These are phyloP conservation scores for Eucalyptus sideroxylon DNA, from an alignment of 345 rosid genomes.

Conservation along the genomic window DNA sequence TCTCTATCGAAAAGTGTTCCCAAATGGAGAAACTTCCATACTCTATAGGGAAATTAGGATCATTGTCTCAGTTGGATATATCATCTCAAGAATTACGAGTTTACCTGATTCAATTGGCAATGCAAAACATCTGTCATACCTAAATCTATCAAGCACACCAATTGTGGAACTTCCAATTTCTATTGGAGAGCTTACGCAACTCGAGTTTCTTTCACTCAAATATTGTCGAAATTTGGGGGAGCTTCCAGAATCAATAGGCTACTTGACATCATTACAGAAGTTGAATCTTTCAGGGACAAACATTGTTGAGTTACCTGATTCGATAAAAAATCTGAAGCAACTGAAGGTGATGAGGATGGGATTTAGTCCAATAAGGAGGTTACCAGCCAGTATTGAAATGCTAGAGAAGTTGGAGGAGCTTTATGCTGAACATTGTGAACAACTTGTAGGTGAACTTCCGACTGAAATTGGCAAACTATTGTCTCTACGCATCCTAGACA, in stretches of 20 bases:
- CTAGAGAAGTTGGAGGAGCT: not conserved
- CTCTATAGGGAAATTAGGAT: not conserved
- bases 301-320: not conserved
- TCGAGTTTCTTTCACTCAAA: not conserved
- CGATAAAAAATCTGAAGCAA: not conserved
- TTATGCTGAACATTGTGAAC: rapidly evolving
- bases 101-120: not conserved
- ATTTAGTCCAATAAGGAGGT: not conserved
- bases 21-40: not conserved
- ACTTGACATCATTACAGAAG: not conserved
- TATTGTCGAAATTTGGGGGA: not conserved
- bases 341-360: not conserved
- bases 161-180: not conserved
- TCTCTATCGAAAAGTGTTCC: not conserved
- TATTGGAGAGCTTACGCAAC: rapidly evolving
- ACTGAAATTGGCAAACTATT: not conserved
- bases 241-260: not conserved
- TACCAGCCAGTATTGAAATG: not conserved
- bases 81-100: not conserved
- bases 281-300: not conserved
- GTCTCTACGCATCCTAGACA: rapidly evolving
- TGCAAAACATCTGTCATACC: not conserved
- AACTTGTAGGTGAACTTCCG: not conserved
- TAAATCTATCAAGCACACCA: rapidly evolving
- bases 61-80: not conserved